Evolutionary conservation across 805 yeast species (phyloP).

Genomic region (Allodekkera sacchari): DNA sequence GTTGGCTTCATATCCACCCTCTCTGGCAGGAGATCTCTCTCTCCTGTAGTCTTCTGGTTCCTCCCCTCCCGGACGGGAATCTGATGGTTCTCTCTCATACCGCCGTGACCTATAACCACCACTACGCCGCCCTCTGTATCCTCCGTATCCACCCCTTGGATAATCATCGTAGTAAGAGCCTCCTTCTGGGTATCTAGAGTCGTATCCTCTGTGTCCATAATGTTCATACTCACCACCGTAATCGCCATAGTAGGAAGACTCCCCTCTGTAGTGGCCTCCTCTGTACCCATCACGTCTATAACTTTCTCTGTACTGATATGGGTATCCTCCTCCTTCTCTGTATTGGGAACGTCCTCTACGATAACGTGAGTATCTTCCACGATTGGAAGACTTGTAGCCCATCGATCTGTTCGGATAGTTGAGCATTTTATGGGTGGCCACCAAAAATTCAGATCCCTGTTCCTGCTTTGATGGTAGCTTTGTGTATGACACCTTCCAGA

Average conservation of each 20-base stretch:
- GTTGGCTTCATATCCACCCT: too few species aligned
- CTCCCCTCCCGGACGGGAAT: too few species aligned
- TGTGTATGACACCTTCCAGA: slow-evolving; percentile 35
- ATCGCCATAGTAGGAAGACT: slow-evolving; percentile 3
- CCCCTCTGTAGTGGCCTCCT: slow-evolving; percentile 2
- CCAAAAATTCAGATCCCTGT: slow-evolving; percentile 18
- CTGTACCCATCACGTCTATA: slow-evolving; percentile 1
- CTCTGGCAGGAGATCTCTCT: too few species aligned
- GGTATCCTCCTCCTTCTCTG: slow-evolving; percentile 6
- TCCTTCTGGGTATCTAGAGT: background rate
- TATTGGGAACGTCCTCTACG: too few species aligned
- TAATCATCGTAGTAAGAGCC: slow-evolving; percentile 2
- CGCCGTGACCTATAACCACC: too few species aligned
- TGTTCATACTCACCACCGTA: slow-evolving; percentile 4
- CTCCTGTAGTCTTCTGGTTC: too few species aligned
- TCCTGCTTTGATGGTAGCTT: slow-evolving; percentile 24
- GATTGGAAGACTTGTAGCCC: slow-evolving; percentile 24
- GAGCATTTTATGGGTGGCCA: slow-evolving; percentile 25
- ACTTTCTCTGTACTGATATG: slow-evolving; percentile 3
- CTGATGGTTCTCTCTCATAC: too few species aligned
- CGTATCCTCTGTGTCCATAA: slow-evolving; percentile 3
- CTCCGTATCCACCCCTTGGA: slow-evolving; percentile 8
- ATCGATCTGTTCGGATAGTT: slow-evolving; percentile 26
- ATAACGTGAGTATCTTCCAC: slow-evolving; percentile 1
- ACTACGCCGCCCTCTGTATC: slow-evolving; percentile 18